Base-by-base conservation (phyloP, 495 filamentous ascomycete genomes). In the Hypomontagnella submonticulosa region DNA sequence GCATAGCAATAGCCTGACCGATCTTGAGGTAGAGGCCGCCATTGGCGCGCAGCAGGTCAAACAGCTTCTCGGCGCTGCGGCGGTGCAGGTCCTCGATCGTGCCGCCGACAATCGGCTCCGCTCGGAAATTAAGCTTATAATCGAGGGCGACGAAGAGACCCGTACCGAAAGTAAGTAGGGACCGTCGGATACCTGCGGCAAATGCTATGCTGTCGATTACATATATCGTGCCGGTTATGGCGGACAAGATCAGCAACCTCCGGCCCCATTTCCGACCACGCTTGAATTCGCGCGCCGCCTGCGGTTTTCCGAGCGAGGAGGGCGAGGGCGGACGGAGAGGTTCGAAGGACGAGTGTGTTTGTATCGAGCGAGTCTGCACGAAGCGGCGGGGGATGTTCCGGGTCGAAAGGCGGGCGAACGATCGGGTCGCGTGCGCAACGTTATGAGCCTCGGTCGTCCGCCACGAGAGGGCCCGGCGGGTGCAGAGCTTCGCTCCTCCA, bases 1-100 rank as follows among this genome's bases (percentile, higher is more conserved):
- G 95, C 95, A 97, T 99, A 18, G 94, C 95, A 57, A 99, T 93
- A 5, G 95, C 95, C 81, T 99, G 95, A 2, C 95, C 95, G 55
- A 99, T 97, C 82, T 99, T 99, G 71, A 97, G 82, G 73, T 99
- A 99, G 2, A 99, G 76, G 0, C 95, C 95, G 52, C 95, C 95
- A 83, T 99, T 99, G 23, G 81, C 76, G 13, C 89, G 82, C 70
- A 97, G 82, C 40, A 99, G 79, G 37, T 91, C 80, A 60, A 89
- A 94, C 37, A 97, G 72, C 4, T 91, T 83, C 77, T 93, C 86
- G 1, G 95, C 95, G 69, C 88, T 95, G 42, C 95, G 87, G 16
- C 83, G 79, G 75, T 99, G 95, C 48, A 97, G 74, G 51, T 87
- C 86, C 43, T 82, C 73, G 49, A 95, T 89, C 33, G 87, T 87